phyloP scores from a whole-genome alignment of 2,329 filamentous ascomycete species.

The Monosporascus sp. region DNA sequence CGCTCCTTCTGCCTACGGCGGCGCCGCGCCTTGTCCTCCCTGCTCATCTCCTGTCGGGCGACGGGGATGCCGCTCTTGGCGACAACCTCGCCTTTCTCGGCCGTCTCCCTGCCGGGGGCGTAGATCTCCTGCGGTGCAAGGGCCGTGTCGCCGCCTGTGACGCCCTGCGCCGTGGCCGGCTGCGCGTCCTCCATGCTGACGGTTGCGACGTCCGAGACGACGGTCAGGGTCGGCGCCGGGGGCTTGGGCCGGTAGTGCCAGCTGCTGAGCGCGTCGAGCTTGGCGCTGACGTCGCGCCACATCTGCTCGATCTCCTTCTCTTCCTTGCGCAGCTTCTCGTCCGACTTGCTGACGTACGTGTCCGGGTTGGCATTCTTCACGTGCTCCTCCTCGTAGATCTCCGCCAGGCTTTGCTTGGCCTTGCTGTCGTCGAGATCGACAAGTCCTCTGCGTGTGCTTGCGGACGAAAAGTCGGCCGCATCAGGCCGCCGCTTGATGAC shows the following conservation, averaged over 20 bases:
- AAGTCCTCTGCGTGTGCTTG: conserved; percentile 61
- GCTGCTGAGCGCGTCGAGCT: conserved; percentile 83
- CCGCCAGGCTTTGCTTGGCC: conserved; percentile 78
- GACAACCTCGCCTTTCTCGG: conserved; percentile 65
- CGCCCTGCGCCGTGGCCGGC: conserved; percentile 72
- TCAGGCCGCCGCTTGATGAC: conserved; percentile 77
- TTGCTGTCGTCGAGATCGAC: conserved; percentile 84
- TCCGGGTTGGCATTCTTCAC: conserved; percentile 70
- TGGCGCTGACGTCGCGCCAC: conserved; percentile 75
- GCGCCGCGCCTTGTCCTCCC: conserved; percentile 75
- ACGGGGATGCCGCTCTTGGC: conserved; percentile 72
- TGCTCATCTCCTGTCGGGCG: conserved; percentile 77
- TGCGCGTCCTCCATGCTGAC: conserved; percentile 94
- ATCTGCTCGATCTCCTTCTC: conserved; percentile 76
- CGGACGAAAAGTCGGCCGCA: conserved; percentile 53
- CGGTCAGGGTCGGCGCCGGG: conserved; percentile 72
- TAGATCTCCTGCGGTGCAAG: conserved; percentile 95
- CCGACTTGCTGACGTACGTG: conserved; percentile 72
- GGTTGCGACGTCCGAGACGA: conserved; percentile 86
- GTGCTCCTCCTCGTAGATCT: conserved; percentile 92
- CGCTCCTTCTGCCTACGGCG: conserved; percentile 82
- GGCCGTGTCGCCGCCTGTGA: conserved; percentile 63
- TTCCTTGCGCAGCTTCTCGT: conserved; percentile 76
- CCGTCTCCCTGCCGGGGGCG: conserved; percentile 63
- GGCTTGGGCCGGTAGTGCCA: conserved; percentile 95